A percentile compares a stretch with the other conserved stretches of the same genome.
Evolutionary conservation across 768 basidiomycete species (phyloP).

Genomic region (Mycena floridula): DNA sequence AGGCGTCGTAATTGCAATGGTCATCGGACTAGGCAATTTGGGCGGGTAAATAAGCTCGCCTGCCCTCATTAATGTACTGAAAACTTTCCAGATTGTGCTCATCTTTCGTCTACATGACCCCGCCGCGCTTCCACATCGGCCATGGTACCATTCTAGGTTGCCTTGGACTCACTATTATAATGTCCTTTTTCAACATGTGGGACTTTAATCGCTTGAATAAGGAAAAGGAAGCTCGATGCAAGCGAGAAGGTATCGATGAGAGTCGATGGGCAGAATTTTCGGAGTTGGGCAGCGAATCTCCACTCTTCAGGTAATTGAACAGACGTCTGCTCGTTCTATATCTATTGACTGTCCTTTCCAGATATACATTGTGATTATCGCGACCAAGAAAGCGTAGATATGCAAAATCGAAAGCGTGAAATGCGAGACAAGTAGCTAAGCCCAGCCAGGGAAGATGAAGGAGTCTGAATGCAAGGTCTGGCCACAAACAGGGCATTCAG

Average conservation of each 20-base stretch:
- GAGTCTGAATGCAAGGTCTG: too few species aligned
- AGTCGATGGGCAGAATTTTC: conserved; percentile 22
- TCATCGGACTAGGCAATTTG: conserved; percentile 35
- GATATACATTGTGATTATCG: not conserved
- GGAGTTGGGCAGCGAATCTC: conserved; percentile 35
- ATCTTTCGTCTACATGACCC: conserved; percentile 18
- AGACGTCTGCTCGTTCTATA: not conserved
- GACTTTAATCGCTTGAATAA: conserved; percentile 31
- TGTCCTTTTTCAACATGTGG: conserved; percentile 29
- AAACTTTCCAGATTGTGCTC: conserved; percentile 18
- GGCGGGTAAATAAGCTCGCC: conserved; percentile 21
- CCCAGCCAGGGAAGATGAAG: too few species aligned
- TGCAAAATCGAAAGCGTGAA: too few species aligned
- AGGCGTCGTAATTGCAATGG: conserved; percentile 24
- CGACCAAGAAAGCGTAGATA: too few species aligned
- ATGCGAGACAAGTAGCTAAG: too few species aligned
- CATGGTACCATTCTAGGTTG: conserved; percentile 1
- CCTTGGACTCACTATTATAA: conserved; percentile 13
- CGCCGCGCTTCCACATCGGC: not conserved
- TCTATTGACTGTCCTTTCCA: not conserved
- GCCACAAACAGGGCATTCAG: too few species aligned
- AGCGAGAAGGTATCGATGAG: conserved; percentile 23
- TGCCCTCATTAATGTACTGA: conserved; percentile 15
- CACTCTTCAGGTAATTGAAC: conserved; percentile 32
- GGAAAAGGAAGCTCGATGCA: conserved; percentile 28